Percentiles rank a stretch among this genome's conserved stretches.
phyloP scores from a whole-genome alignment of 23 red algal genomes.

The Gracilaria gracilis region DNA sequence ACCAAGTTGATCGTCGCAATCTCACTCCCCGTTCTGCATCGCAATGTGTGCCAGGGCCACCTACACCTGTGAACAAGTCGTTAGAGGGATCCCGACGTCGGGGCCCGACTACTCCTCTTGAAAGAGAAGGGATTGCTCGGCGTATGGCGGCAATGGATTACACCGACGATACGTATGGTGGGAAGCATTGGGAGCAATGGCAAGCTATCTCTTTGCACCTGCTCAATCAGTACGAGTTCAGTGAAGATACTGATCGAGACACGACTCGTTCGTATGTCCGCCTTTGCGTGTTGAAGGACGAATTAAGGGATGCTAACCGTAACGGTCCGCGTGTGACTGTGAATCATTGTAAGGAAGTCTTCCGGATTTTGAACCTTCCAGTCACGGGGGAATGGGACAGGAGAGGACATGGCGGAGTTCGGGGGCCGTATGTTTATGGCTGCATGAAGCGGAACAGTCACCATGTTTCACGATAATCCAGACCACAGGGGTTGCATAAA shows the following conservation, averaged over 20 bases:
- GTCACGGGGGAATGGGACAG: conserved; percentile 99
- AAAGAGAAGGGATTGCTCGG: conserved; percentile 52
- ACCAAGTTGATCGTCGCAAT: neutral
- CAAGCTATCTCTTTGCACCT: conserved; percentile 84
- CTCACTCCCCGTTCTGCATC: neutral
- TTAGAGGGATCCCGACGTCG: neutral
- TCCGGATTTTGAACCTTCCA: conserved; percentile 85
- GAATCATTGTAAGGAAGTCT: conserved; percentile 94
- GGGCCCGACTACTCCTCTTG: conserved; percentile 31
- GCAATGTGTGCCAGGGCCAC: neutral
- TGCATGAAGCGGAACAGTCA: conserved; percentile 38
- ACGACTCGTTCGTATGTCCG: conserved; percentile 86
- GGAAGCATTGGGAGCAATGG: conserved; percentile 85
- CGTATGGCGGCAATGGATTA: conserved; percentile 80
- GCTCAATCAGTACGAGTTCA: conserved; percentile 82
- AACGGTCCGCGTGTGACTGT: conserved; percentile 74
- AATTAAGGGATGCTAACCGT: conserved; percentile 63
- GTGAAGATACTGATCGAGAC: conserved; percentile 81
- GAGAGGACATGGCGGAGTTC: conserved; percentile 90
- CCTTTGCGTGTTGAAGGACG: conserved; percentile 94
- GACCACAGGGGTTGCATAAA: neutral
- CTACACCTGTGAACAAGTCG: neutral
- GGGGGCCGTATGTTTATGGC: conserved; percentile 98
- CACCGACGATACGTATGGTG: conserved; percentile 53
- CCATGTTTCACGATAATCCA: neutral